Evolutionary conservation across 192 early-diverging fungal genomes (phyloP).

Genomic region (Paraglomus brasilianum): DNA sequence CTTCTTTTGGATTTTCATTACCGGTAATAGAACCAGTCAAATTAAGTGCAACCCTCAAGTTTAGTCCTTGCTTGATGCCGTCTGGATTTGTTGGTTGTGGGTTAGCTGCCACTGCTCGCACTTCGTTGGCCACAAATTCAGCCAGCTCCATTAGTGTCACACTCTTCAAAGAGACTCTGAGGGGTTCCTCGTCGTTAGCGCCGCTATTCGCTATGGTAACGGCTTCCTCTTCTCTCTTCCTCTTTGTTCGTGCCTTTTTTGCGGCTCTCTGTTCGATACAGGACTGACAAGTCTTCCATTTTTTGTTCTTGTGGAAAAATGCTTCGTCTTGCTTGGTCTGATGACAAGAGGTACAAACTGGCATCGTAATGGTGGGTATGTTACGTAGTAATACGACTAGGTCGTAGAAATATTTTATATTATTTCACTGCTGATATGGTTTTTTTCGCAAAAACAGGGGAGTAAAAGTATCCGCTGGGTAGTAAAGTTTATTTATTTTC

Average conservation of each 20-base stretch:
- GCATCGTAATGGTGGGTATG: slow-evolving; percentile 16
- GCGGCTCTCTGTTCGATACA: slow-evolving; percentile 28
- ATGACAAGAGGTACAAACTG: slow-evolving; percentile 32
- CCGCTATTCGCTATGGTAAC: neutral
- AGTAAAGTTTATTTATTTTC: no score
- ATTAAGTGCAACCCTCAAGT: slow-evolving; percentile 19
- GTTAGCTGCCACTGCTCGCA: slow-evolving; percentile 1
- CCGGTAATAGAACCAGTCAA: slow-evolving; percentile 18
- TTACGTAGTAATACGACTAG: neutral
- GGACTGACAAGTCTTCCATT: slow-evolving; percentile 30
- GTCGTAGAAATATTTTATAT: no score
- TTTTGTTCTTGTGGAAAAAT: slow-evolving; percentile 31
- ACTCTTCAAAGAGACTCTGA: slow-evolving; percentile 11
- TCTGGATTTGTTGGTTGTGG: slow-evolving; percentile 15
- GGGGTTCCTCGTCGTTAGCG: neutral
- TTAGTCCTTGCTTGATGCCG: slow-evolving; percentile 3
- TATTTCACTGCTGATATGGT: no score
- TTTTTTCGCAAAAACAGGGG: no score
- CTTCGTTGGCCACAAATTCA: slow-evolving; percentile 5
- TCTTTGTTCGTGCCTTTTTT: slow-evolving; percentile 27
- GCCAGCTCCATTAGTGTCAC: slow-evolving; percentile 23
- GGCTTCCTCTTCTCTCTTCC: slow-evolving; percentile 24
- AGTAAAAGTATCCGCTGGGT: no score
- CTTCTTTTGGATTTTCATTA: slow-evolving; percentile 25
- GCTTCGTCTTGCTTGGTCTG: slow-evolving; percentile 30